A percentile compares a stretch with the other conserved stretches of the same genome.
These are phyloP conservation scores for Ophiocordyceps robertsii DNA, from an alignment of 2,329 filamentous ascomycete species.

Conservation along the genomic window DNA sequence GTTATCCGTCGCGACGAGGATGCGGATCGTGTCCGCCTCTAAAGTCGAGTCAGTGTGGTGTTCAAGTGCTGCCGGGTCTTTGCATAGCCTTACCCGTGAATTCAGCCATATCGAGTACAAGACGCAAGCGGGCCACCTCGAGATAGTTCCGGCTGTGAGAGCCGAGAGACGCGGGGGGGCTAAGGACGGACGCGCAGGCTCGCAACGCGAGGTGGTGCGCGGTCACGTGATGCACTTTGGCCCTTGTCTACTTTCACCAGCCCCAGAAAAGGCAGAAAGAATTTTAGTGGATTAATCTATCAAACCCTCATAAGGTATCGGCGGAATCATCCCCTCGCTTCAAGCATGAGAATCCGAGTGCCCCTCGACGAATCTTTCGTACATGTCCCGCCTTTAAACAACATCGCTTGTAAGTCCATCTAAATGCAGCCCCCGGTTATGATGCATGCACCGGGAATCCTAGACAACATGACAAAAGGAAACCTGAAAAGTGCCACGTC, in stretches of 20 bases:
- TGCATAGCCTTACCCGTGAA: slow-evolving; percentile 11
- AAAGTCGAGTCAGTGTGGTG: slow-evolving; percentile 5
- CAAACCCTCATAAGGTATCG: too few relatives aligned
- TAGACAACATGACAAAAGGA: not conserved
- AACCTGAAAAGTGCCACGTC: not conserved
- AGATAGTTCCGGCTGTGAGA: too few relatives aligned
- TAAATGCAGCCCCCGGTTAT: too few relatives aligned
- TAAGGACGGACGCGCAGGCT: not conserved
- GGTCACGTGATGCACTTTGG: slow-evolving; percentile 12
- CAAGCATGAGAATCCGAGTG: too few relatives aligned
- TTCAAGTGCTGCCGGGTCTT: not conserved
- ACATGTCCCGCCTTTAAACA: too few relatives aligned
- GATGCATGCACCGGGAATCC: not conserved
- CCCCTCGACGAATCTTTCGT: too few relatives aligned
- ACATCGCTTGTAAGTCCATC: too few relatives aligned
- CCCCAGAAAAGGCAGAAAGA: too few relatives aligned
- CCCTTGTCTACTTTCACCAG: too few relatives aligned
- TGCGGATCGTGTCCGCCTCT: slow-evolving; percentile 76
- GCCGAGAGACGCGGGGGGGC: not conserved
- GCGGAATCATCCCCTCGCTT: too few relatives aligned
- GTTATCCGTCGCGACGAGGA: slow-evolving; percentile 89
- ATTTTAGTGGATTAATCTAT: too few relatives aligned
- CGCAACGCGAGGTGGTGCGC: slow-evolving; percentile 13
- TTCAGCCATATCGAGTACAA: not conserved
- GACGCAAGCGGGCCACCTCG: too few relatives aligned